Conservation (phyloP, 805 yeast genomes). For the Schizosaccharomyces japonicus region DNA sequence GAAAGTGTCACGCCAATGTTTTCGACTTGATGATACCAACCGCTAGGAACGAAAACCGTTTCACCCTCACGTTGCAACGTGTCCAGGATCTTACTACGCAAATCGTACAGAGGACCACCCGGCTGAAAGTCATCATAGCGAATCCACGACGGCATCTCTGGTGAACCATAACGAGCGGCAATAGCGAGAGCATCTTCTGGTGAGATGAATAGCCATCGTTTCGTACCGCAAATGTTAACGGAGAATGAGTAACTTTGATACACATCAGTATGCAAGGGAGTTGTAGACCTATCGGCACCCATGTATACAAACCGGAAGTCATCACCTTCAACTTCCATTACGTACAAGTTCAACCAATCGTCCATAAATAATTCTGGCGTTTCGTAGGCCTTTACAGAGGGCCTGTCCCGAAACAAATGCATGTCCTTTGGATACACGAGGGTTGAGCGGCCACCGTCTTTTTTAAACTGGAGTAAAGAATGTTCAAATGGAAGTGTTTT, state of each 20-base stretch:
- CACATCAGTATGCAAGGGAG: background rate
- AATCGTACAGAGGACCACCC: background rate
- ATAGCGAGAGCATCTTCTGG: background rate
- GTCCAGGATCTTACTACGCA: background rate
- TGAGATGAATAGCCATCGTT: background rate
- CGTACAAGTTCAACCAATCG: constrained; percentile 2
- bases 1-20: constrained; percentile 1
- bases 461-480: background rate
- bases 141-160: background rate
- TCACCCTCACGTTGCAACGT: background rate
- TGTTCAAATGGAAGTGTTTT: background rate
- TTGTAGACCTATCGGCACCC: background rate
- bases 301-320: constrained; percentile 2
- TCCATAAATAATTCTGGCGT: background rate
- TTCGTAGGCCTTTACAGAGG: background rate
- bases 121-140: background rate
- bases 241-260: background rate
- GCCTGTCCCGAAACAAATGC: constrained; percentile 2
- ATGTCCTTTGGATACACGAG: background rate
- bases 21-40: constrained; percentile 2
- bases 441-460: background rate
- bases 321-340: background rate
- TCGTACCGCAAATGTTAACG: background rate
- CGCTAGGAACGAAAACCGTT: constrained; percentile 4
- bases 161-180: background rate